Percentiles rank a stretch among this genome's conserved stretches.
phyloP scores from a whole-genome alignment of 768 basidiomycete genomes.

The Kwoniella bestiolae region DNA sequence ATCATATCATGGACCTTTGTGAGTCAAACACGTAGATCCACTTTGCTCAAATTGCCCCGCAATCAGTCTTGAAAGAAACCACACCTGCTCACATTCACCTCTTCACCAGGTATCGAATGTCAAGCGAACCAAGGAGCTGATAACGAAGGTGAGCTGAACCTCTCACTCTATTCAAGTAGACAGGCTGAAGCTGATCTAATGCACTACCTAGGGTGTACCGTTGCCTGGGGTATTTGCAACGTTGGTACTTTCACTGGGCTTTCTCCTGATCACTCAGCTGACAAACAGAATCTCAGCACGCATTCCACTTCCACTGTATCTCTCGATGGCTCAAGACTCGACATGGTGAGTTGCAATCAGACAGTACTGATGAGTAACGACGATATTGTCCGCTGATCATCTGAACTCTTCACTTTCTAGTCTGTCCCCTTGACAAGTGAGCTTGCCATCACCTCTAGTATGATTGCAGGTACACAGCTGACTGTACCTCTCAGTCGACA shows the following conservation, averaged over 20 bases:
- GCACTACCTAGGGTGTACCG: slow-evolving; percentile 63
- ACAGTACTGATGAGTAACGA: background rate
- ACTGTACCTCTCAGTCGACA: slow-evolving; percentile 54
- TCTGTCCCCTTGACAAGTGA: slow-evolving; percentile 58
- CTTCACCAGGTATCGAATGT: slow-evolving; percentile 89
- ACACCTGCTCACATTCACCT: background rate
- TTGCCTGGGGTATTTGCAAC: slow-evolving; percentile 99
- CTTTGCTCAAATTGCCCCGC: too few relatives aligned
- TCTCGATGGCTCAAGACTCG: slow-evolving; percentile 96
- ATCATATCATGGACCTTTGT: slow-evolving; percentile 99
- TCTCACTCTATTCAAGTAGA: background rate
- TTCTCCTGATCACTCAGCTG: slow-evolving; percentile 5
- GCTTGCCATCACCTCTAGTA: slow-evolving; percentile 17
- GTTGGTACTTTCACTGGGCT: slow-evolving; percentile 61
- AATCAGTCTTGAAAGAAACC: background rate
- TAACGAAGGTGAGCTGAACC: slow-evolving; percentile 68
- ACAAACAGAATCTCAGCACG: slow-evolving; percentile 65
- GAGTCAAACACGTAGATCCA: slow-evolving; percentile 51
- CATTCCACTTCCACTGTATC: slow-evolving; percentile 99
- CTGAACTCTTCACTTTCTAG: slow-evolving; percentile 32
- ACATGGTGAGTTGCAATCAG: slow-evolving; percentile 57
- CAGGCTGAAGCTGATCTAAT: slow-evolving; percentile 9
- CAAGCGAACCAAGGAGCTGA: slow-evolving; percentile 98
- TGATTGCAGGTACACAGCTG: too few relatives aligned
- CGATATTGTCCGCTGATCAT: background rate